A percentile compares a stretch with the other conserved stretches of the same genome.
These are phyloP conservation scores for Xylaria multiplex DNA, from an alignment of 2,329 filamentous ascomycete species.

Conservation along the genomic window DNA sequence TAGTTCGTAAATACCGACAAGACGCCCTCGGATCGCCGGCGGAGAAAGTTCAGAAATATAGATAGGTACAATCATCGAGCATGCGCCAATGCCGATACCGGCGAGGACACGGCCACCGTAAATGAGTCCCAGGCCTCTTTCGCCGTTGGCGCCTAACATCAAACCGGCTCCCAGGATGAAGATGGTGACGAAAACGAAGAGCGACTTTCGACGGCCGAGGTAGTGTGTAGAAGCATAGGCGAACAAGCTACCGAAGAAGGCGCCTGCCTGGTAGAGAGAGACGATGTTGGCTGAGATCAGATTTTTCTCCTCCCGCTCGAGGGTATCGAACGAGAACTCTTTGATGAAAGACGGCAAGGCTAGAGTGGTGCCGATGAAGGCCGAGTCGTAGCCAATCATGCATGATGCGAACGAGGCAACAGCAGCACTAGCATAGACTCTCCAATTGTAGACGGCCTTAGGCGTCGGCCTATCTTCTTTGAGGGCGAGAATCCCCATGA, in stretches of 20 bases:
- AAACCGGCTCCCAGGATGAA: slow-evolving; percentile 78
- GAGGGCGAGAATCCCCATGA: slow-evolving; percentile 60
- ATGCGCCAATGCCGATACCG: slow-evolving; percentile 70
- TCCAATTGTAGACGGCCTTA: slow-evolving; percentile 68
- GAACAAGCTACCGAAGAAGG: slow-evolving; percentile 81
- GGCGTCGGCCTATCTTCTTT: slow-evolving; percentile 68
- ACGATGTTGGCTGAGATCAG: slow-evolving; percentile 79
- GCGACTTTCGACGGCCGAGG: slow-evolving; percentile 71
- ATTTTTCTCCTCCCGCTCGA: slow-evolving; percentile 60
- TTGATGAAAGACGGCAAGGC: slow-evolving; percentile 73
- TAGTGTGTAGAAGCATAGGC: slow-evolving; percentile 74
- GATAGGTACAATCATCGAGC: slow-evolving; percentile 71
- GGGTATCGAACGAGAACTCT: slow-evolving; percentile 72
- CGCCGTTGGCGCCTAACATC: slow-evolving; percentile 73
- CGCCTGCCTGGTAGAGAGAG: slow-evolving; percentile 82
- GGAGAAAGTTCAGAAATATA: slow-evolving; percentile 70
- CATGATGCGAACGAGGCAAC: slow-evolving; percentile 67
- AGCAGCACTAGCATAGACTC: slow-evolving; percentile 64
- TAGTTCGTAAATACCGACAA: slow-evolving; percentile 74
- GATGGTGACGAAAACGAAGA: slow-evolving; percentile 68
- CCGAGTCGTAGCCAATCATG: slow-evolving; percentile 72
- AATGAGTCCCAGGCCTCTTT: slow-evolving; percentile 71
- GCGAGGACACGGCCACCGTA: slow-evolving; percentile 71
- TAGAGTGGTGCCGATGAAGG: slow-evolving; percentile 82
- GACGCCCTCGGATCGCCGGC: slow-evolving; percentile 70